phyloP scores from a whole-genome alignment of 2,329 filamentous ascomycete genomes.

The Akanthomyces lecanii region DNA sequence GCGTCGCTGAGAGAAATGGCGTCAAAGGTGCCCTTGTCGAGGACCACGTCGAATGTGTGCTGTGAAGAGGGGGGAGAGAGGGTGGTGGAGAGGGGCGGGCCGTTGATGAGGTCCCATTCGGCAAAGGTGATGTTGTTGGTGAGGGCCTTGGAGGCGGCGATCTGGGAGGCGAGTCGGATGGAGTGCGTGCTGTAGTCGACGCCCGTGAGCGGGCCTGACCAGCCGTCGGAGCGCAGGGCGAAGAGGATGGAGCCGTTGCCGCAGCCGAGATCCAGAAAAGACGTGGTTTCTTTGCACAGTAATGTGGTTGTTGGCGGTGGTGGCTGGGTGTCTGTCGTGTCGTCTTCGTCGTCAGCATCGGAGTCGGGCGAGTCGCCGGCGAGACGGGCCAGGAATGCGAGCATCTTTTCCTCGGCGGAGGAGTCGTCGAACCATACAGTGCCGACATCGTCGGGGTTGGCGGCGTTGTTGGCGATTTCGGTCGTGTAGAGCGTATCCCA shows the following conservation, averaged over 20 bases:
- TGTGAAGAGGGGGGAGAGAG: conserved; percentile 31
- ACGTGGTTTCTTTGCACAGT: conserved; percentile 34
- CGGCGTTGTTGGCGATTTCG: conserved; percentile 66
- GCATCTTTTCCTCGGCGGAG: conserved; percentile 75
- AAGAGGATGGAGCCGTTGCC: conserved; percentile 93
- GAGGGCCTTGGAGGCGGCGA: conserved; percentile 40
- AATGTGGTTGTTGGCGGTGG: neutral
- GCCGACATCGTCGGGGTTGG: conserved; percentile 73
- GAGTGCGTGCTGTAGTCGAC: conserved; percentile 82
- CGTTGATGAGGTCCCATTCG: conserved; percentile 61
- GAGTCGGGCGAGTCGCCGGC: conserved; percentile 21
- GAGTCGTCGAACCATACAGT: conserved; percentile 97
- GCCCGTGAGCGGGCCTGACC: conserved; percentile 69
- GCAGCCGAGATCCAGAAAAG: conserved; percentile 83
- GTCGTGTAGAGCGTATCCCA: conserved; percentile 71
- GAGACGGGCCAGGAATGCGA: conserved; percentile 57
- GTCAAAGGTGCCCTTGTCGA: conserved; percentile 99
- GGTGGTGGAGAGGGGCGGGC: conserved; percentile 40
- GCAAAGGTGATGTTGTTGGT: conserved; percentile 37
- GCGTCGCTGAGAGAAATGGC: conserved; percentile 75
- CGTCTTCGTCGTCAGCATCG: conserved; percentile 23
- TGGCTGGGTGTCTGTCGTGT: conserved; percentile 19
- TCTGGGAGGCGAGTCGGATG: conserved; percentile 65
- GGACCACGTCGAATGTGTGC: conserved; percentile 70
- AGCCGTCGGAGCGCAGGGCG: conserved; percentile 62